phyloP scores from a whole-genome alignment of 2,329 filamentous ascomycete species.

The Aspergillus candidus region DNA sequence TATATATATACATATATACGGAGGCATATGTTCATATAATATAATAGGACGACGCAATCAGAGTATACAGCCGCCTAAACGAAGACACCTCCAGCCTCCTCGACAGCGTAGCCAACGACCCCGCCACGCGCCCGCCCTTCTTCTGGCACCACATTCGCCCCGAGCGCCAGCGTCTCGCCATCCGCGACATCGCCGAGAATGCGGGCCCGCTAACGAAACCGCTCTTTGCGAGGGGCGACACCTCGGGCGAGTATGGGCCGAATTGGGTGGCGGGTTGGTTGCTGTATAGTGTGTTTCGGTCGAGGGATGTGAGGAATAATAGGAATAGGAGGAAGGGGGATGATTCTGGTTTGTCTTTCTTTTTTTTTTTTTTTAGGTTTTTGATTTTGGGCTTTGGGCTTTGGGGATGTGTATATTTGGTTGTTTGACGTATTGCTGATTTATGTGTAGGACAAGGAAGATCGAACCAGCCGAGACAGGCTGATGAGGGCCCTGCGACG shows the following conservation, averaged over 20 bases:
- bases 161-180: constrained; percentile 38
- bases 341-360: constrained; percentile 15
- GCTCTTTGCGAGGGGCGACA: constrained; percentile 37
- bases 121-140: constrained; percentile 35
- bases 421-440: constrained; percentile 1
- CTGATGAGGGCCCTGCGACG: constrained; percentile 22
- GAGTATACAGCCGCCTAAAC: constrained; percentile 39
- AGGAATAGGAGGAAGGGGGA: constrained; percentile 38
- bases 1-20: background rate
- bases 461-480: constrained; percentile 19
- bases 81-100: constrained; percentile 36
- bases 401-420: constrained; percentile 1
- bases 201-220: constrained; percentile 33
- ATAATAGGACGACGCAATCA: constrained; percentile 40
- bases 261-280: constrained; percentile 45
- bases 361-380: constrained; percentile 4
- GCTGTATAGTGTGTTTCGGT: constrained; percentile 45
- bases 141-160: constrained; percentile 44
- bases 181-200: constrained; percentile 39
- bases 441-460: constrained; percentile 15
- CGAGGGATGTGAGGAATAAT: constrained; percentile 42
- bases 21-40: background rate
- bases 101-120: constrained; percentile 35
- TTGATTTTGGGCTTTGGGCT: background rate
- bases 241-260: constrained; percentile 39